phyloP scores from a whole-genome alignment of 306 rosid genomes.

The Corylus avellana region DNA sequence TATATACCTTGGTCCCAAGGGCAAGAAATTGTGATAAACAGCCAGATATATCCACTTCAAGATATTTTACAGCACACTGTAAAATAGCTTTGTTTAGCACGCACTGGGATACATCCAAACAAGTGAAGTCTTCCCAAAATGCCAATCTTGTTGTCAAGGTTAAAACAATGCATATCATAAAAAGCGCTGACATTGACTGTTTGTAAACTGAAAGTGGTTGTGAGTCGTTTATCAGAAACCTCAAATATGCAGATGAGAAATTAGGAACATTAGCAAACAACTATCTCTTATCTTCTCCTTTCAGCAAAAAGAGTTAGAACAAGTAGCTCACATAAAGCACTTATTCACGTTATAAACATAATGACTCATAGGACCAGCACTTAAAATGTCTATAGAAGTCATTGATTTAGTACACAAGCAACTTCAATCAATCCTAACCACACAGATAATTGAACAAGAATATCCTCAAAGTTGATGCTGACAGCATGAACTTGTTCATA shows the following conservation, averaged over 20 bases:
- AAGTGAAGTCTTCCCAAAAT: slow-evolving; percentile 90
- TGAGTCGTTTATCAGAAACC: neutral
- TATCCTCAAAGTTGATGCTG: neutral
- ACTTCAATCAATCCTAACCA: neutral
- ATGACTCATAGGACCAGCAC: neutral
- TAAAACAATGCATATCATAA: slow-evolving; percentile 27
- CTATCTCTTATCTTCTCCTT: neutral
- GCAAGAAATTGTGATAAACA: slow-evolving; percentile 56
- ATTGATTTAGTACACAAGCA: neutral
- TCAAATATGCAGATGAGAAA: neutral
- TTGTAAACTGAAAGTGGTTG: neutral
- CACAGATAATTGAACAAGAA: neutral
- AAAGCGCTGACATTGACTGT: neutral
- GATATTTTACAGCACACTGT: slow-evolving; percentile 49
- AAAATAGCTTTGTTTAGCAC: slow-evolving; percentile 64
- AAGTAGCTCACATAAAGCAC: neutral
- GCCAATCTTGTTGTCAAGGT: slow-evolving; percentile 72
- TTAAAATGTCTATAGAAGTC: neutral
- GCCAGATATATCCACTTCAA: slow-evolving; percentile 44
- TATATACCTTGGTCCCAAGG: slow-evolving; percentile 69
- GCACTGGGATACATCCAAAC: slow-evolving; percentile 88
- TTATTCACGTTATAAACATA: neutral
- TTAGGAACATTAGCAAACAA: neutral
- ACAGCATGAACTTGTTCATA: neutral
- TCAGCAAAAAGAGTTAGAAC: neutral